phyloP scores from a whole-genome alignment of 345 rosid genomes.

The Tarenaya hassleriana region DNA sequence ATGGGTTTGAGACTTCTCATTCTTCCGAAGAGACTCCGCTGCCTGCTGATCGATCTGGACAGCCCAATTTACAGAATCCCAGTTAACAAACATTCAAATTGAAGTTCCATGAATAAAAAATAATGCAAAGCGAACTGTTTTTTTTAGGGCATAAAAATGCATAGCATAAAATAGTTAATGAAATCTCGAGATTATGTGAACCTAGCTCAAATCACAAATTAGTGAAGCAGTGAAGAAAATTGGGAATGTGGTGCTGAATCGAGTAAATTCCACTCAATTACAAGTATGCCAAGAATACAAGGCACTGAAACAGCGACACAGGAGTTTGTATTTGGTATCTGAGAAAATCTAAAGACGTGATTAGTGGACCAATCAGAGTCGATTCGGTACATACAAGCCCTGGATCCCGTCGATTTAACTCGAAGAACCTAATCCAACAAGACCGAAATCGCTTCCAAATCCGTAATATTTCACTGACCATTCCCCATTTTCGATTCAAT shows the following conservation, averaged over 20 bases:
- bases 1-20: slow-evolving; percentile 52
- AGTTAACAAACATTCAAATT: neutral
- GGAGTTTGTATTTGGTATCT: neutral
- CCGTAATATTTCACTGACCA: no score
- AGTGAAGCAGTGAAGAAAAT: neutral
- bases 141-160: neutral
- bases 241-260: neutral
- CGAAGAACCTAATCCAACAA: slow-evolving; percentile 6
- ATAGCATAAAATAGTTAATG: neutral
- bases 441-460: neutral
- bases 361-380: neutral
- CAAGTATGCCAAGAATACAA: neutral
- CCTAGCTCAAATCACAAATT: neutral
- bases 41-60: slow-evolving; percentile 92
- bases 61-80: slow-evolving; percentile 23
- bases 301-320: neutral
- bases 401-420: neutral
- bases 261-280: neutral
- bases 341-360: neutral
- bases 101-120: slow-evolving; percentile 1
- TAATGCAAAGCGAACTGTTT: neutral
- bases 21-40: slow-evolving; percentile 79
- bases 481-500: no score
- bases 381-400: neutral
- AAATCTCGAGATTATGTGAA: neutral